A percentile compares a stretch with the other conserved stretches of the same genome.
Evolutionary conservation across 805 yeast genomes (phyloP).

Genomic region (Jamesozyma hellenica): DNA sequence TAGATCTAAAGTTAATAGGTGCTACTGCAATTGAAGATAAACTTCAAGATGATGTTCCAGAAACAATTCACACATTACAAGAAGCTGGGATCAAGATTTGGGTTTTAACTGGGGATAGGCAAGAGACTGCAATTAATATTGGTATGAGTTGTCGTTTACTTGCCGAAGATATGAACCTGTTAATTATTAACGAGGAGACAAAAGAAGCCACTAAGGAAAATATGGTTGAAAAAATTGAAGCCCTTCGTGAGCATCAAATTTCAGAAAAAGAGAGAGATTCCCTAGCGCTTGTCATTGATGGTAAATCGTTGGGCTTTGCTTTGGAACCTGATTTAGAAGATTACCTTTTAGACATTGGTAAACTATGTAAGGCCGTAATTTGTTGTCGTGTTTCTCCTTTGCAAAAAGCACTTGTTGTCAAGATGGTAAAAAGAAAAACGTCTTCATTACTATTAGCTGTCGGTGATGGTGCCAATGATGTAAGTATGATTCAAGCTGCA

Average conservation of each 20-base stretch:
- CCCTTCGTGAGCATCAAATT: constrained; percentile 55
- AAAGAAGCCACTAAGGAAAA: constrained; percentile 69
- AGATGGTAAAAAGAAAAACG: constrained; percentile 78
- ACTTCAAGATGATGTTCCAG: constrained; percentile 96
- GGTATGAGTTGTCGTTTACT: constrained; percentile 95
- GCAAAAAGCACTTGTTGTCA: constrained; percentile 93
- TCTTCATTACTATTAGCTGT: constrained; percentile 71
- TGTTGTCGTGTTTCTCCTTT: constrained; percentile 97
- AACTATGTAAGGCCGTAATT: constrained; percentile 86
- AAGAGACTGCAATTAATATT: constrained; percentile 95
- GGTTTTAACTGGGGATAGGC: constrained; percentile 98
- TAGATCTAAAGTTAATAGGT: constrained; percentile 69
- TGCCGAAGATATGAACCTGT: constrained; percentile 90
- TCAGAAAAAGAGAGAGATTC: constrained; percentile 64
- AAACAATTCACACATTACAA: constrained; percentile 87
- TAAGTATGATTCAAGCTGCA: constrained; percentile 98
- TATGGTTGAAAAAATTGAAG: constrained; percentile 62
- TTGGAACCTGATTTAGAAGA: constrained; percentile 74
- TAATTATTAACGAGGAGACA: constrained; percentile 79
- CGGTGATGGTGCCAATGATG: constrained; percentile 99
- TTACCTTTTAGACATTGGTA: constrained; percentile 66
- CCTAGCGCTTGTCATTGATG: constrained; percentile 87
- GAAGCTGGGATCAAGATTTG: constrained; percentile 95
- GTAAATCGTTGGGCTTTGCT: constrained; percentile 81
- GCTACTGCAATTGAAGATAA: constrained; percentile 99